These are phyloP conservation scores for Didymella lethalis DNA, from an alignment of 2,329 filamentous ascomycete genomes.

Conservation along the genomic window DNA sequence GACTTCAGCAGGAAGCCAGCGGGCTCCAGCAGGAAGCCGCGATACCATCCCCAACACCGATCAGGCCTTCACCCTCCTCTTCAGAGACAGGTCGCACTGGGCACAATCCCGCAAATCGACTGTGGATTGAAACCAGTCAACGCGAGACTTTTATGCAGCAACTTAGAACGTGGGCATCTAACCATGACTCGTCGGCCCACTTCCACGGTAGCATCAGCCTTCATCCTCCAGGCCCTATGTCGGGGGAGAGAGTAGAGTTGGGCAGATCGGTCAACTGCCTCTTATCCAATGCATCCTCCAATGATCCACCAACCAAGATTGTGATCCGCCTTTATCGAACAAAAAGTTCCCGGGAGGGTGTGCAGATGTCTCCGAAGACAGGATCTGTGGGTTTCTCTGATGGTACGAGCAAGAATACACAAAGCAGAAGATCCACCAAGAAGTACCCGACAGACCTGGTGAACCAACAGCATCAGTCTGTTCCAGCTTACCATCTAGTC, in stretches of 20 bases:
- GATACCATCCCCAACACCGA: background rate
- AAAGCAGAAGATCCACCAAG: background rate
- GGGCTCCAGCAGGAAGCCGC: background rate
- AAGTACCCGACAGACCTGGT: background rate
- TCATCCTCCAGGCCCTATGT: constrained; percentile 10
- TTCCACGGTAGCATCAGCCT: constrained; percentile 43
- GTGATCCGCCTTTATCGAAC: constrained; percentile 40
- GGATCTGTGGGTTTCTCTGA: background rate
- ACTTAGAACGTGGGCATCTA: constrained; percentile 36
- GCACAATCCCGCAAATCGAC: constrained; percentile 27
- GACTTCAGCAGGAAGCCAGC: background rate
- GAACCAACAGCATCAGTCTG: background rate
- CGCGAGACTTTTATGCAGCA: constrained; percentile 34
- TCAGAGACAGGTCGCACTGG: constrained; percentile 20
- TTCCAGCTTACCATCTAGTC: constrained; percentile 36
- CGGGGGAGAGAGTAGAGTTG: constrained; percentile 26
- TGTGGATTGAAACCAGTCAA: constrained; percentile 30
- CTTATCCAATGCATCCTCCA: constrained; percentile 28
- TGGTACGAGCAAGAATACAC: background rate
- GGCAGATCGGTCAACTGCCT: constrained; percentile 41
- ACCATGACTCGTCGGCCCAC: constrained; percentile 40
- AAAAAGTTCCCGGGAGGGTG: constrained; percentile 5
- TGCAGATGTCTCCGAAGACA: background rate
- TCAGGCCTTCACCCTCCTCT: background rate
- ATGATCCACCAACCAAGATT: constrained; percentile 29